Conservation (phyloP, 1,284 basidiomycete species). For the Tilletia caries region DNA sequence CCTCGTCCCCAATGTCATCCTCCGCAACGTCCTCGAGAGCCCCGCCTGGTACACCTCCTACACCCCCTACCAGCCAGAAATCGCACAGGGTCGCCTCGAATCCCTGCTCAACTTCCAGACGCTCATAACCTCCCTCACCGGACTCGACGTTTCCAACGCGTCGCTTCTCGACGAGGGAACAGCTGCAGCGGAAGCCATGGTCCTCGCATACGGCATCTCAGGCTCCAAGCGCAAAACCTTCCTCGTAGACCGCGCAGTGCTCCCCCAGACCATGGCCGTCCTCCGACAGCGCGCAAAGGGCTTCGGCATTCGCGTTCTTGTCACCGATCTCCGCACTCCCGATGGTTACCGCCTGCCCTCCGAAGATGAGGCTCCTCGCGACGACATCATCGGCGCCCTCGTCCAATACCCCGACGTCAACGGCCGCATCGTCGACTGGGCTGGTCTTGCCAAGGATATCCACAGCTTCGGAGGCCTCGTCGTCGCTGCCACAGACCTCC, state of each 20-base stretch:
- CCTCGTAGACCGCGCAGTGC: conserved; percentile 47
- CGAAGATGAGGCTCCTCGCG: conserved; percentile 56
- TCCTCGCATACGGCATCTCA: conserved; percentile 40
- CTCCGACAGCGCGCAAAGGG: conserved; percentile 49
- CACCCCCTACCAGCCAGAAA: conserved; percentile 84
- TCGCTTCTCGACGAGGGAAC: conserved; percentile 52
- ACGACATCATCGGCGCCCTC: conserved; percentile 76
- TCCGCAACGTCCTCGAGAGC: conserved; percentile 73
- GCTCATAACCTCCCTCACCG: conserved; percentile 89
- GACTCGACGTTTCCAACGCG: conserved; percentile 71
- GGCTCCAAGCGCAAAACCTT: conserved; percentile 47
- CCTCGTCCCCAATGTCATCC: conserved; percentile 47
- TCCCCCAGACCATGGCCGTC: conserved; percentile 51
- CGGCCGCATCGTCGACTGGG: conserved; percentile 77
- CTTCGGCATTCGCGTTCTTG: conserved; percentile 48
- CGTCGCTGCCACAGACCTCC: conserved; percentile 82
- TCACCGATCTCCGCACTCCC: conserved; percentile 36
- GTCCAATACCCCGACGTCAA: conserved; percentile 78
- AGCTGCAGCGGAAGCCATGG: conserved; percentile 52
- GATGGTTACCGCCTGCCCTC: conserved; percentile 40
- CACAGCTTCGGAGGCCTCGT: conserved; percentile 77
- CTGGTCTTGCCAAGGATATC: conserved; percentile 65
- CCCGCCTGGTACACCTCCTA: conserved; percentile 98
- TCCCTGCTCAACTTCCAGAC: conserved; percentile 96
- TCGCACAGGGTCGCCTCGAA: conserved; percentile 84